A percentile compares a stretch with the other conserved stretches of the same genome.
phyloP scores from a whole-genome alignment of 768 basidiomycete species.

The Lentinula aciculospora region DNA sequence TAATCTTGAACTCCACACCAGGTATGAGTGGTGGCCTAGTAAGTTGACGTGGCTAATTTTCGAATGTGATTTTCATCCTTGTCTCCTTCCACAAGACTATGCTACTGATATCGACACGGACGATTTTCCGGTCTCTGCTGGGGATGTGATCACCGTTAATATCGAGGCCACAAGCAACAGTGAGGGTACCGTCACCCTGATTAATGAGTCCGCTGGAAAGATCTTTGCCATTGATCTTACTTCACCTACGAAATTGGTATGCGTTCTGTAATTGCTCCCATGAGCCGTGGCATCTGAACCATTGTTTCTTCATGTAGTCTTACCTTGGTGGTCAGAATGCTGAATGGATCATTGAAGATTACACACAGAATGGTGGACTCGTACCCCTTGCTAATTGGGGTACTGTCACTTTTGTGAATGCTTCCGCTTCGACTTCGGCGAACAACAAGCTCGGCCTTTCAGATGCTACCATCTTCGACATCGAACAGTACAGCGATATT shows the following conservation, averaged over 20 bases:
- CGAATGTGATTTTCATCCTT: background rate
- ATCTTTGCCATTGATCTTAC: background rate
- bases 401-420: slow-evolving; percentile 23
- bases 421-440: slow-evolving; percentile 12
- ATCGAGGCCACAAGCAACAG: background rate
- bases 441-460: slow-evolving; percentile 7
- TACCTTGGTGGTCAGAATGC: slow-evolving; percentile 24
- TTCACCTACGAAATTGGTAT: background rate
- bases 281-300: background rate
- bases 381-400: slow-evolving; percentile 26
- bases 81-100: background rate
- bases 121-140: background rate
- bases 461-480: slow-evolving; percentile 1
- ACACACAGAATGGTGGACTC: slow-evolving; percentile 12
- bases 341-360: slow-evolving; percentile 7
- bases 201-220: background rate
- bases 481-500: background rate
- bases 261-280: background rate
- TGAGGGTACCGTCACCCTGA: background rate
- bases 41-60: background rate
- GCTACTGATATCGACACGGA: background rate
- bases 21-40: slow-evolving; percentile 11
- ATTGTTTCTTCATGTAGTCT: slow-evolving; percentile 14
- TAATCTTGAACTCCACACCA: slow-evolving; percentile 14
- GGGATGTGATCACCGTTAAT: background rate